A percentile compares a stretch with the other conserved stretches of the same genome.
phyloP scores from a whole-genome alignment of 2,329 filamentous ascomycete genomes.

The Xylariomycetidae sp. region DNA sequence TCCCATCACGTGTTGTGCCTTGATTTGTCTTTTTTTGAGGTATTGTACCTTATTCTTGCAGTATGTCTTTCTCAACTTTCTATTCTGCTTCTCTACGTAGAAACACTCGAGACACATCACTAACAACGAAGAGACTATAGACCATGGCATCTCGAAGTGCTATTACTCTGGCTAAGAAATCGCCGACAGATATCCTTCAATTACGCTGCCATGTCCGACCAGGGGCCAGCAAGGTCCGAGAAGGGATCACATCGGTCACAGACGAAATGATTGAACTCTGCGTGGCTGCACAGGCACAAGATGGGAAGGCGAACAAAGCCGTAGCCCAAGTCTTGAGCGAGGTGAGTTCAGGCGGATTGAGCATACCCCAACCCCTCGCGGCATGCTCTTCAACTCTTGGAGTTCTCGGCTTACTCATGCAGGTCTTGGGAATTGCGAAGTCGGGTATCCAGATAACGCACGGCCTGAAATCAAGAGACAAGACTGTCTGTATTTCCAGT shows the following conservation, averaged over 20 bases:
- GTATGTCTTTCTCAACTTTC: too few relatives aligned
- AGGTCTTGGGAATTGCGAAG: slow-evolving; percentile 57
- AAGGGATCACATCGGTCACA: slow-evolving; percentile 53
- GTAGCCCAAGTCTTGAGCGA: slow-evolving; percentile 57
- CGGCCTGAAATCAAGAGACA: slow-evolving; percentile 59
- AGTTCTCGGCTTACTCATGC: slow-evolving; percentile 2
- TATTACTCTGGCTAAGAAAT: slow-evolving; percentile 42
- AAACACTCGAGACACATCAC: too few relatives aligned
- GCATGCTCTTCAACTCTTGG: neutral
- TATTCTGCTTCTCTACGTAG: too few relatives aligned
- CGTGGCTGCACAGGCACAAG: slow-evolving; percentile 57
- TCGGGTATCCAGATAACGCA: slow-evolving; percentile 57
- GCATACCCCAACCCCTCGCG: too few relatives aligned
- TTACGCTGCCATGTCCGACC: slow-evolving; percentile 64
- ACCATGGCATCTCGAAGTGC: slow-evolving; percentile 40
- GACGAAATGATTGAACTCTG: slow-evolving; percentile 56
- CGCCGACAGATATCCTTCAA: slow-evolving; percentile 39
- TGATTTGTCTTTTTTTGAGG: too few relatives aligned
- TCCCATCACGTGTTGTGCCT: too few relatives aligned
- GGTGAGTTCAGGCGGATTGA: slow-evolving; percentile 31
- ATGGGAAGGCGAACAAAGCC: slow-evolving; percentile 65
- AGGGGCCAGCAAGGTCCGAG: slow-evolving; percentile 53
- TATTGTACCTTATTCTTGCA: too few relatives aligned
- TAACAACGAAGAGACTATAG: too few relatives aligned
- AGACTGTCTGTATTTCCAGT: slow-evolving; percentile 41